These are phyloP conservation scores for Nepenthes mirabilis DNA, from an alignment of 148 eudicot species.

Conservation along the genomic window DNA sequence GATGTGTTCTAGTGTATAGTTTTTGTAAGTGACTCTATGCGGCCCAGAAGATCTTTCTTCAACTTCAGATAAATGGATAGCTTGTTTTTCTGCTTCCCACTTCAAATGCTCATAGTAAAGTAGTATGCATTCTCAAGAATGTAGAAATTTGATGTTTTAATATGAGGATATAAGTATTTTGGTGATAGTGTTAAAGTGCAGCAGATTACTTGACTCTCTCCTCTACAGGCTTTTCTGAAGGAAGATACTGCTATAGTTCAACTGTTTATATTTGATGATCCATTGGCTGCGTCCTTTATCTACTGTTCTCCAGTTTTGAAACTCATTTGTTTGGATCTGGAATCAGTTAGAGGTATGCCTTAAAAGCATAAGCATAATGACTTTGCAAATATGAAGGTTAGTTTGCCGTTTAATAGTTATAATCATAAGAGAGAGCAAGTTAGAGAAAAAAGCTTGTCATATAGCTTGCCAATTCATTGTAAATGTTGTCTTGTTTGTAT, in stretches of 20 bases:
- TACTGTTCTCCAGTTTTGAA: slow-evolving; percentile 91
- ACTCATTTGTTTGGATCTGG: slow-evolving; percentile 92
- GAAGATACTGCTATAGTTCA: slow-evolving; percentile 85
- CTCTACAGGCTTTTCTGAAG: slow-evolving; percentile 82
- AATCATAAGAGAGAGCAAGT: neutral
- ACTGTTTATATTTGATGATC: slow-evolving; percentile 80
- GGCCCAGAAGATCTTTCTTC: no score
- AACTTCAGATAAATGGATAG: no score
- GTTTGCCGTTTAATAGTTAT: slow-evolving; percentile 20
- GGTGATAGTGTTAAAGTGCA: slow-evolving; percentile 61
- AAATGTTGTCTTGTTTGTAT: no score
- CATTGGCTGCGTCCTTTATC: slow-evolving; percentile 81
- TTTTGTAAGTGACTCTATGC: no score
- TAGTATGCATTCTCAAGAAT: neutral
- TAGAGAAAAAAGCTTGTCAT: no score
- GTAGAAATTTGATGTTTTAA: neutral
- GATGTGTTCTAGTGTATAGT: no score
- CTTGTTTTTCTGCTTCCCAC: neutral
- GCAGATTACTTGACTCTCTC: slow-evolving; percentile 74
- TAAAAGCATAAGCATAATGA: slow-evolving; percentile 54
- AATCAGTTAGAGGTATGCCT: slow-evolving; percentile 94
- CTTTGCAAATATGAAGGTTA: slow-evolving; percentile 44
- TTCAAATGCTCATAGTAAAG: neutral
- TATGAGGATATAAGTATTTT: slow-evolving; percentile 8
- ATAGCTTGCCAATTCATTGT: no score